A percentile compares a stretch with the other conserved stretches of the same genome.
These are phyloP conservation scores for Pistacia integerrima DNA, from an alignment of 345 rosid genomes.

Conservation along the genomic window DNA sequence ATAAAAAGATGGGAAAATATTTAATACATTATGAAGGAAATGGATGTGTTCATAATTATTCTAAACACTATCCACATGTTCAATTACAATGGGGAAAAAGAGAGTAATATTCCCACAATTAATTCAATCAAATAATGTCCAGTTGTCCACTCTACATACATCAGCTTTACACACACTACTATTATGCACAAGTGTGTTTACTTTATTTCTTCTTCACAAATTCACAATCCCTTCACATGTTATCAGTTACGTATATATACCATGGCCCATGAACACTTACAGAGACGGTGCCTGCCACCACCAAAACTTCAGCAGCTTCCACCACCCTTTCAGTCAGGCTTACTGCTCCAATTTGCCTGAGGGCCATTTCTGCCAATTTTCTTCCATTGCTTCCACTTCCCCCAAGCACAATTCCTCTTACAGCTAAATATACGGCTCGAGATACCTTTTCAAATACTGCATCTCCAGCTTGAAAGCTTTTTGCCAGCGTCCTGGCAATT, in stretches of 20 bases:
- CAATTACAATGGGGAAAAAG: not conserved
- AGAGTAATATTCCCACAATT: not conserved
- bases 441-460: conserved; percentile 76
- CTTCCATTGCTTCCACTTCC: conserved; percentile 57
- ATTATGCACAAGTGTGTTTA: conserved; percentile 14
- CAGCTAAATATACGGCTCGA: conserved; percentile 59
- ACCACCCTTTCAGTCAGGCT: conserved; percentile 55
- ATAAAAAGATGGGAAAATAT: too few relatives aligned
- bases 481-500: conserved; percentile 67
- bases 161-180: not conserved
- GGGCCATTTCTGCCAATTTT: conserved; percentile 56
- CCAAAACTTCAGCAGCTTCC: conserved; percentile 58
- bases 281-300: conserved; percentile 64
- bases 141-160: conserved; percentile 13
- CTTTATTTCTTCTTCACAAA: conserved; percentile 2
- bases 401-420: conserved; percentile 64
- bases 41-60: too few relatives aligned
- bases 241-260: conserved; percentile 49
- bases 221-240: conserved; percentile 23
- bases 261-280: conserved; percentile 65
- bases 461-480: conserved; percentile 79
- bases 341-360: conserved; percentile 66
- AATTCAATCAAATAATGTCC: not conserved
- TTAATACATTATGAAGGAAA: too few relatives aligned
- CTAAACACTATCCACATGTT: too few relatives aligned